Percentiles rank a stretch among this genome's conserved stretches.
Evolutionary conservation across 768 basidiomycete genomes (phyloP).

Genomic region (Clitopilus passeckerianus): DNA sequence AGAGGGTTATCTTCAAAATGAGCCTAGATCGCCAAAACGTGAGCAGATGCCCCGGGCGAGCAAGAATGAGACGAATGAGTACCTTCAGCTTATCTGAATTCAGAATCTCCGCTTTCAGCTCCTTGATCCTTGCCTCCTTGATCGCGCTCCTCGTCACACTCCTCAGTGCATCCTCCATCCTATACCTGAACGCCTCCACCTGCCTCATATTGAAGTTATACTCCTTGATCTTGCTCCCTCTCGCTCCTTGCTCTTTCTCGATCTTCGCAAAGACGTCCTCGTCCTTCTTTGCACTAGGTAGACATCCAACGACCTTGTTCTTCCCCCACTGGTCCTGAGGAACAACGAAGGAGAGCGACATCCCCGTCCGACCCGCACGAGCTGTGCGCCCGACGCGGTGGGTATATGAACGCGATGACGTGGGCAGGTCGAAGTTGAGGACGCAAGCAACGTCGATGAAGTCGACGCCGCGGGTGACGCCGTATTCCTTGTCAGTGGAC

Average conservation of each 20-base stretch:
- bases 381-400: slow-evolving; percentile 97
- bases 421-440: slow-evolving; percentile 96
- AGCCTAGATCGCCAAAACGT: slow-evolving; percentile 45
- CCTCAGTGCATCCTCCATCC: slow-evolving; percentile 94
- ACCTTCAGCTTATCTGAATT: slow-evolving; percentile 98
- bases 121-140: slow-evolving; percentile 89
- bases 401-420: slow-evolving; percentile 81
- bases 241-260: slow-evolving; percentile 64
- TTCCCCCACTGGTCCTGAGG: slow-evolving; percentile 63
- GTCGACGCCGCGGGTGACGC: slow-evolving; percentile 93
- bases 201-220: slow-evolving; percentile 94
- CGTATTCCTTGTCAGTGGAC: slow-evolving; percentile 70
- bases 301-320: slow-evolving; percentile 65
- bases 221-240: slow-evolving; percentile 67
- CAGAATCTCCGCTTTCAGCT: slow-evolving; percentile 87
- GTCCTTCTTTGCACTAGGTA: slow-evolving; percentile 70
- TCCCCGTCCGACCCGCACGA: slow-evolving; percentile 89
- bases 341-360: slow-evolving; percentile 88
- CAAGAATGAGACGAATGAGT: slow-evolving; percentile 10
- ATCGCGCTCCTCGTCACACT: slow-evolving; percentile 84
- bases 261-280: slow-evolving; percentile 76
- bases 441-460: slow-evolving; percentile 97
- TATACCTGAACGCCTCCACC: slow-evolving; percentile 95
- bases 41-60: slow-evolving; percentile 1
- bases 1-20: slow-evolving; percentile 97